Percentiles rank a stretch among this genome's conserved stretches.
Conservation (phyloP, 2,329 filamentous ascomycete genomes). For the Ramularia endophylla region DNA sequence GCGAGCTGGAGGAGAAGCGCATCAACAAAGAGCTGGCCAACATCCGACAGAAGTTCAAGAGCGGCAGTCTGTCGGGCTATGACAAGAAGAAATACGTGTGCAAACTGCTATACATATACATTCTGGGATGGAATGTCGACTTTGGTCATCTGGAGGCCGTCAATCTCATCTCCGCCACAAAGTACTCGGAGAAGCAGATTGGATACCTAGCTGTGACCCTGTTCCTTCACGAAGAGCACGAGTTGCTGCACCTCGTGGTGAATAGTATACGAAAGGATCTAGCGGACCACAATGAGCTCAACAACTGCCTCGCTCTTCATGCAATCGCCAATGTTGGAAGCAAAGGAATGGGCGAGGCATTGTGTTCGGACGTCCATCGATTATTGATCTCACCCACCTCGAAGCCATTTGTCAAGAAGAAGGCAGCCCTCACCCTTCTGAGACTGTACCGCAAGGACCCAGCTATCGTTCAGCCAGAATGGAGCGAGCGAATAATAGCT, state of each 20-base stretch:
- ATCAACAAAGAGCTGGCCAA: conserved; percentile 99
- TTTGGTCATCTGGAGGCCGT: conserved; percentile 98
- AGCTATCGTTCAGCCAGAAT: conserved; percentile 89
- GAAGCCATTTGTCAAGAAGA: conserved; percentile 99
- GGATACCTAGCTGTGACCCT: conserved; percentile 96
- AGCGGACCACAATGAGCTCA: conserved; percentile 89
- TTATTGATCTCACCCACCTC: conserved; percentile 90
- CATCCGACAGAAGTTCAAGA: conserved; percentile 97
- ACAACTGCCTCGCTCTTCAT: conserved; percentile 94
- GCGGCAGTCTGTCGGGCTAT: conserved; percentile 79
- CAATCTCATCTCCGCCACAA: conserved; percentile 91
- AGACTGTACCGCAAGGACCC: conserved; percentile 92
- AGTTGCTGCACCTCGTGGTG: conserved; percentile 90
- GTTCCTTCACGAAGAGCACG: conserved; percentile 95
- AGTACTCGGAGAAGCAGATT: conserved; percentile 99
- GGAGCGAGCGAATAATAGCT: conserved; percentile 97
- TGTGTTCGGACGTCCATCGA: conserved; percentile 86
- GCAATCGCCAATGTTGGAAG: conserved; percentile 97
- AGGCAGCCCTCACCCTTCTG: conserved; percentile 87
- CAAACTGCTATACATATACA: conserved; percentile 99
- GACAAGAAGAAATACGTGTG: conserved; percentile 99
- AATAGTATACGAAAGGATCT: conserved; percentile 98
- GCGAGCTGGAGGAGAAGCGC: conserved; percentile 95
- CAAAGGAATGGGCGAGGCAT: conserved; percentile 92
- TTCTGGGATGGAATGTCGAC: conserved; percentile 97